Evolutionary conservation across 768 basidiomycete species (phyloP), one percentile per base, ranked within the genome.

Genomic region (Suillus occidentalis): DNA sequence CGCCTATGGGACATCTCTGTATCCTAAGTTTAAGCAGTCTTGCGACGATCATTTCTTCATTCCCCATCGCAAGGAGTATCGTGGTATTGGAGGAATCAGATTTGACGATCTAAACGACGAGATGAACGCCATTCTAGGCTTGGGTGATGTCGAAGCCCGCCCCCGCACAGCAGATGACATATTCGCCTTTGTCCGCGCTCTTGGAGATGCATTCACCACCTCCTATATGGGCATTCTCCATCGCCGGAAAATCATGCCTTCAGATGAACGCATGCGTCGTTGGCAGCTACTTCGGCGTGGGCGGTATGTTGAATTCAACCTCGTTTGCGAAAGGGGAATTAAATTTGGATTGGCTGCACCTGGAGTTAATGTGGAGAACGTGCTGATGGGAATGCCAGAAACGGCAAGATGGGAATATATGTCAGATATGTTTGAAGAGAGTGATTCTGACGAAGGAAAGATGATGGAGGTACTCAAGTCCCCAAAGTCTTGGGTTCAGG

Each of bases 391-490:
- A 68, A 75, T 91, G 67, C 89, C 89, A 1, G 83, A 88, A 70
- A 84, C 82, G 16, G 87, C 87, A 39, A 75, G 88, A 62, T 90
- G 88, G 88, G 89, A 90, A 73, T 91, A 91, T 71, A 80, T 82
- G 72, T 81, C 81, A 42, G 84, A 87, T 14, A 71, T 89, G 65
- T 85, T 84, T 13, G 68, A 70, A 16, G 73, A 81, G n/a, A 84
- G 79, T 42, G 83, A 79, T 8, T 81, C 81, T 20, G 70, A 78
- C 39, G 89, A 90, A 71, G 83, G 78, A 43, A 76, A 82, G 68
- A 71, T 89, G 62, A 62, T 85, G 56, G 80, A 82, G 63, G 80
- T 86, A 42, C 75, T 89, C 64, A 79, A 74, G 67, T 18, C 59
- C 28, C 71, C 72, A 1, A 73, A 55, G 59, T 52, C 13, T 43